A percentile compares a stretch with the other conserved stretches of the same genome.
Evolutionary conservation across 257 asterid genomes (phyloP).

Genomic region (Petunia axillaris): DNA sequence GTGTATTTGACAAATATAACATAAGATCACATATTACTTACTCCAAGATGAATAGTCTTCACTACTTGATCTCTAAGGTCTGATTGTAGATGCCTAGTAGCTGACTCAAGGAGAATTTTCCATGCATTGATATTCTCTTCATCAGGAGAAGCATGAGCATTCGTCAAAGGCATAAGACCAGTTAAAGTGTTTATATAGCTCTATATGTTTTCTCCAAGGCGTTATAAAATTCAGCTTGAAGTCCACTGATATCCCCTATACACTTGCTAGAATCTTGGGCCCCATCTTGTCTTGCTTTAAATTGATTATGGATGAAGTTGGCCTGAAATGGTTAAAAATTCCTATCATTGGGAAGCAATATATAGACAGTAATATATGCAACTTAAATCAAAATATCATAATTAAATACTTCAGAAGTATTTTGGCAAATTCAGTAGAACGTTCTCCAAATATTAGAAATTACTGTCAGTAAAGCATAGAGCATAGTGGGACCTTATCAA

Average conservation of each 20-base stretch:
- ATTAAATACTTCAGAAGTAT: constrained; percentile 1
- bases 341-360: background rate
- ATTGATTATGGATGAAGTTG: constrained; percentile 43
- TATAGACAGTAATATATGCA: background rate
- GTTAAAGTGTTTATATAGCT: constrained; percentile 46
- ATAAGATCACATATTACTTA: constrained; percentile 43
- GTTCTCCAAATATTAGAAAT: background rate
- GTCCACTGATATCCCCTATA: constrained; percentile 34
- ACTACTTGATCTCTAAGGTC: constrained; percentile 55
- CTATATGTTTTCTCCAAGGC: constrained; percentile 49
- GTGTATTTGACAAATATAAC: constrained; percentile 15
- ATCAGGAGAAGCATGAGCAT: constrained; percentile 44
- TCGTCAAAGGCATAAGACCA: constrained; percentile 40
- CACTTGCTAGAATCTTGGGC: background rate
- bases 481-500: constrained; percentile 53
- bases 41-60: constrained; percentile 56
- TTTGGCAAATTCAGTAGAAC: constrained; percentile 1
- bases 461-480: constrained; percentile 5
- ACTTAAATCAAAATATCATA: constrained; percentile 11
- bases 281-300: constrained; percentile 34
- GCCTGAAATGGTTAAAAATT: constrained; percentile 54
- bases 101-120: constrained; percentile 62
- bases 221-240: constrained; percentile 44
- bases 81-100: constrained; percentile 56
- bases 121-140: constrained; percentile 59